Evolutionary conservation across 306 rosid genomes (phyloP), one percentile per base, ranked within the genome.

Genomic region (Myrica gale): DNA sequence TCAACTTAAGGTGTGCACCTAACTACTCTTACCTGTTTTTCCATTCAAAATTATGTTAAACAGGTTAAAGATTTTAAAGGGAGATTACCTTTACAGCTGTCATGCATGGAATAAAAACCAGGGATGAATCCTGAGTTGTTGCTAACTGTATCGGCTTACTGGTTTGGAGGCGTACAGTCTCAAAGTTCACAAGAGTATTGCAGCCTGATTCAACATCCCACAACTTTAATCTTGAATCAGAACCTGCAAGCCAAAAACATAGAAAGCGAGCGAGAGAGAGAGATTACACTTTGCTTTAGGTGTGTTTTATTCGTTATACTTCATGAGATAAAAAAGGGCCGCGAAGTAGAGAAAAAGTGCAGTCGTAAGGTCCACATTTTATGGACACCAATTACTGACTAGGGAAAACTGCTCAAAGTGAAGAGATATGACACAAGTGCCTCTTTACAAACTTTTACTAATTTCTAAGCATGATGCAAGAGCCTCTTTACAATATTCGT

Each of bases 21-120:
- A 79, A 37, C 78, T 68, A 68, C 53, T 15, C 53, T 75, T 75
- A 74, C 72, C 55, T 71, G 46, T 61, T 21, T 41, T 57, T 73
- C 20, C 53, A 70, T 46, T 74, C 50, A 73, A 70, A 57, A 72
- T 48, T 61, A 72, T 81, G 69, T 71, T 46, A 37, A 37, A 62
- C 23, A 48, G 61, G 56, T 65, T 17, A 70, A 78, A 72, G 52
- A 76, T 42, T 19, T 54, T 8, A 54, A 48, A 75, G 71, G 56
- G 9, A 48, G 4, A 26, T 75, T 85, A 92, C 97, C 83, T 95
- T 95, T 78, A 89, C 96, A 82, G 94, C 39, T 75, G 92, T 76
- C 97, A 90, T 92, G 96, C 99, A 95, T 68, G 99, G 99, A 85
- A 90, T 97, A 84, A 95, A 95, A 80, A 86, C 89, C 69, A 83